A percentile compares a stretch with the other conserved stretches of the same genome.
Evolutionary conservation across 2,329 filamentous ascomycete species (phyloP).

Genomic region (Rhinocladiella similis): DNA sequence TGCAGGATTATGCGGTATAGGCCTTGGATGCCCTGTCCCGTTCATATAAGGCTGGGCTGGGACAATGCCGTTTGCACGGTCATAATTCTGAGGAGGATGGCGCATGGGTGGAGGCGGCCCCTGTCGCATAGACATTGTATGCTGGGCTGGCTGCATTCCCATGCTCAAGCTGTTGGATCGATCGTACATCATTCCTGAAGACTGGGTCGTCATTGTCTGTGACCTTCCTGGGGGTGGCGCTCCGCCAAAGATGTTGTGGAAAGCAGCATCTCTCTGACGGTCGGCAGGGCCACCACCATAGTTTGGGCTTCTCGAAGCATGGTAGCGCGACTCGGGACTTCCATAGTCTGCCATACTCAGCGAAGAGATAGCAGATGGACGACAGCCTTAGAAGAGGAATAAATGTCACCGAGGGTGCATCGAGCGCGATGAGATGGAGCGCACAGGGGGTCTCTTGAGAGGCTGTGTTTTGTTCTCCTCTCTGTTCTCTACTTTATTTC

Average conservation of each 20-base stretch:
- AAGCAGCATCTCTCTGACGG: constrained; percentile 85
- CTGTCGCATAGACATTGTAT: constrained; percentile 44
- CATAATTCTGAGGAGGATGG: constrained; percentile 47
- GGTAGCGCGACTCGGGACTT: constrained; percentile 61
- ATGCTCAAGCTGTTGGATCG: constrained; percentile 79
- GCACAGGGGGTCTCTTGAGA: not conserved
- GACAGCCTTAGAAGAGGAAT: constrained; percentile 4
- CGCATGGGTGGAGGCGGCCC: constrained; percentile 44
- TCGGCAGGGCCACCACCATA: constrained; percentile 56
- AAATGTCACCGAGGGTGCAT: constrained; percentile 20
- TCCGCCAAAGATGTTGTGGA: constrained; percentile 91
- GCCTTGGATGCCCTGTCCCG: constrained; percentile 19
- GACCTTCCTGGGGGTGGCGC: constrained; percentile 84
- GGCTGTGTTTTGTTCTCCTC: not conserved
- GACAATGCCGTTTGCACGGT: constrained; percentile 43
- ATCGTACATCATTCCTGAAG: constrained; percentile 61
- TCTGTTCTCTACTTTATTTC: constrained; percentile 5
- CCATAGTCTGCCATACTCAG: constrained; percentile 63
- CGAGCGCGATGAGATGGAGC: constrained; percentile 1
- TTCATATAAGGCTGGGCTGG: constrained; percentile 34
- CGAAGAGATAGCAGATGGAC: constrained; percentile 29
- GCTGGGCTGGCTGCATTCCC: constrained; percentile 36
- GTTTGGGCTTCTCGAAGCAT: constrained; percentile 47
- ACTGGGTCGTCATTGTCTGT: constrained; percentile 89
- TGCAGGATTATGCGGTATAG: constrained; percentile 55